Evolutionary conservation across 2,329 filamentous ascomycete genomes (phyloP).

Genomic region (Fusarium vanettenii): DNA sequence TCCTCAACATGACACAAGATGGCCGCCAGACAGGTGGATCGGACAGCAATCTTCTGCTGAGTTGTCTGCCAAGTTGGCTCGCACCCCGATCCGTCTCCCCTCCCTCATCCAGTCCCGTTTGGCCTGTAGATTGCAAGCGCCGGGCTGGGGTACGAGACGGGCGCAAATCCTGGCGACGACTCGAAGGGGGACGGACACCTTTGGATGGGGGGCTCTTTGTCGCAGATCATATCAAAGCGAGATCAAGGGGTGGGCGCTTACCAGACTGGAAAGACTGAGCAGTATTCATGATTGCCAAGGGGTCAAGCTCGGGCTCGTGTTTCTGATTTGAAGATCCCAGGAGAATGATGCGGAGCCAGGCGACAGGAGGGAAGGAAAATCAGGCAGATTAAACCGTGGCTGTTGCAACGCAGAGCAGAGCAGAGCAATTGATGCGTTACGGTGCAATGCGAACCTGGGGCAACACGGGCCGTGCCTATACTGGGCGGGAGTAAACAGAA

Average conservation of each 20-base stretch:
- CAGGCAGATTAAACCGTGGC: conserved; percentile 24
- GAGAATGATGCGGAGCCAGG: conserved; percentile 34
- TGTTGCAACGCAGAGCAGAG: conserved; percentile 31
- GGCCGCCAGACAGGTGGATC: conserved; percentile 44
- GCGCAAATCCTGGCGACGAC: conserved; percentile 30
- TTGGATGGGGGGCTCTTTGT: conserved; percentile 30
- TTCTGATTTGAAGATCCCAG: conserved; percentile 42
- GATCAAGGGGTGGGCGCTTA: conserved; percentile 47
- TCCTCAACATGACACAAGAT: conserved; percentile 48
- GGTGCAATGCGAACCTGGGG: conserved; percentile 16
- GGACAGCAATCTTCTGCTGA: conserved; percentile 31
- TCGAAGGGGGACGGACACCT: conserved; percentile 34
- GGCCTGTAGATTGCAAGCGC: conserved; percentile 37
- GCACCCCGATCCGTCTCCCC: conserved; percentile 32
- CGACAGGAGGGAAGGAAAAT: conserved; percentile 21
- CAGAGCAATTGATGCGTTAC: conserved; percentile 23
- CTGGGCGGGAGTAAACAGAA: conserved; percentile 5
- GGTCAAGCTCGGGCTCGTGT: conserved; percentile 39
- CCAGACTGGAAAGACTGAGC: conserved; percentile 41
- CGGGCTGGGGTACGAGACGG: conserved; percentile 31
- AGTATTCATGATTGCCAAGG: conserved; percentile 44
- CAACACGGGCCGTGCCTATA: conserved; percentile 14
- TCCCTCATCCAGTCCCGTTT: conserved; percentile 35
- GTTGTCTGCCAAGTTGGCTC: conserved; percentile 42
- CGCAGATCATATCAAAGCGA: conserved; percentile 45